phyloP scores from a whole-genome alignment of 1,284 basidiomycete species.

The Exsudoporus floridanus region DNA sequence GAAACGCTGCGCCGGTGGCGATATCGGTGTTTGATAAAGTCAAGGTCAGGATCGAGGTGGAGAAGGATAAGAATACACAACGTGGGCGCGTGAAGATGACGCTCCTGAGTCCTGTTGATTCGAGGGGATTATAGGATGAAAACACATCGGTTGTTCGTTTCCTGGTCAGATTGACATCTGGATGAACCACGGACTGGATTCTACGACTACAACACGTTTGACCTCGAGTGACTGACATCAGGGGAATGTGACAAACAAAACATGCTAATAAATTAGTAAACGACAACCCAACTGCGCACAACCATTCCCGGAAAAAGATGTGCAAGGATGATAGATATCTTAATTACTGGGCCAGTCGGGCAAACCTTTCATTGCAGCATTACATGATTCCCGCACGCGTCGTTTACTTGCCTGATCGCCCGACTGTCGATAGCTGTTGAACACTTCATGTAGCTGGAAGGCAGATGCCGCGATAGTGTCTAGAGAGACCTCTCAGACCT shows the following conservation, averaged over 20 bases:
- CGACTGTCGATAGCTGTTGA: conserved; percentile 57
- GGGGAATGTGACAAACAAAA: background rate
- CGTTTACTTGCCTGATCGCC: conserved; percentile 54
- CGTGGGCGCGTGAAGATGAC: conserved; percentile 91
- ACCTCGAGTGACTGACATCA: background rate
- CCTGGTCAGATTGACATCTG: background rate
- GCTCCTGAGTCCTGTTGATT: conserved; percentile 71
- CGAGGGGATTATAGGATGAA: conserved; percentile 39
- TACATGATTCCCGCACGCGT: conserved; percentile 60
- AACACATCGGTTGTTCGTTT: background rate
- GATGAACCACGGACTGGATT: background rate
- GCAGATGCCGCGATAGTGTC: conserved; percentile 55
- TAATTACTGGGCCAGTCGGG: conserved; percentile 55
- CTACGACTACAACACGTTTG: background rate
- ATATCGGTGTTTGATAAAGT: conserved; percentile 94
- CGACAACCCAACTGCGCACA: conserved; percentile 1
- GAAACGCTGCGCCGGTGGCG: conserved; percentile 42
- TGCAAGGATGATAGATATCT: background rate
- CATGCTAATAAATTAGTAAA: conserved; percentile 9
- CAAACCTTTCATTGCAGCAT: conserved; percentile 54
- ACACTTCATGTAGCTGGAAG: conserved; percentile 61
- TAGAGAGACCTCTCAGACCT: conserved; percentile 22
- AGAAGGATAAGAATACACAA: conserved; percentile 95
- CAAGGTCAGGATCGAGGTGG: conserved; percentile 84
- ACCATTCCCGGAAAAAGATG: background rate